phyloP scores from a whole-genome alignment of 2,329 filamentous ascomycete genomes.

The Xylaria sp. region DNA sequence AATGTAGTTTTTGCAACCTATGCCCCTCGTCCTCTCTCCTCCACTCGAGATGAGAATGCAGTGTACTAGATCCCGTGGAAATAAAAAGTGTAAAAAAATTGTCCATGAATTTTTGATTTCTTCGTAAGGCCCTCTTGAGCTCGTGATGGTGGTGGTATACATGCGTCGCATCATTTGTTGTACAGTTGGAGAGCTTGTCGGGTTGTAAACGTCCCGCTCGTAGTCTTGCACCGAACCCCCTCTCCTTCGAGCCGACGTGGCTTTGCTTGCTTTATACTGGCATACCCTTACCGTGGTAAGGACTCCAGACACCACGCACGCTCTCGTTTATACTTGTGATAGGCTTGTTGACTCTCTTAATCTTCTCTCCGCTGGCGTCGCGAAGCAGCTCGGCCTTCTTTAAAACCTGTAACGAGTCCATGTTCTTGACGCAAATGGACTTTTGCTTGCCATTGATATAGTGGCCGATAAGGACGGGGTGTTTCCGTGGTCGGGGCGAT shows the following conservation, averaged over 20 bases:
- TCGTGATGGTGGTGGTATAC: slow-evolving; percentile 31
- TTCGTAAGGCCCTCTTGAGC: slow-evolving; percentile 20
- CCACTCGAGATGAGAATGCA: not conserved
- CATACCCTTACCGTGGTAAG: slow-evolving; percentile 72
- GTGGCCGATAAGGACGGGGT: slow-evolving; percentile 87
- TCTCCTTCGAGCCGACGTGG: slow-evolving; percentile 4
- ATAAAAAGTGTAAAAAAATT: slow-evolving; percentile 17
- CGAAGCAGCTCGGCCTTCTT: slow-evolving; percentile 80
- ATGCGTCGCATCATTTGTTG: slow-evolving; percentile 30
- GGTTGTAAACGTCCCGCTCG: slow-evolving; percentile 20
- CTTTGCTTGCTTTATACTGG: slow-evolving; percentile 55
- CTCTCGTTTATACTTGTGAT: slow-evolving; percentile 72
- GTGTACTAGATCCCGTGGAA: slow-evolving; percentile 1
- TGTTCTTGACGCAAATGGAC: slow-evolving; percentile 87
- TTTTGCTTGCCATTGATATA: slow-evolving; percentile 93
- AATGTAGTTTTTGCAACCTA: slow-evolving; percentile 4
- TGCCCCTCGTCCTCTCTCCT: not conserved
- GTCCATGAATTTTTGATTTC: slow-evolving; percentile 1
- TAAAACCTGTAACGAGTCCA: slow-evolving; percentile 82
- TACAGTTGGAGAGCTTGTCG: slow-evolving; percentile 25
- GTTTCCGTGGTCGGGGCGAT: slow-evolving; percentile 87
- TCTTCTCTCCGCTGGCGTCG: slow-evolving; percentile 80
- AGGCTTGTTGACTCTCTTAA: slow-evolving; percentile 71
- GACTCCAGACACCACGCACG: slow-evolving; percentile 77
- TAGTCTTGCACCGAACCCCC: slow-evolving; percentile 33